phyloP scores from a whole-genome alignment of 1,284 basidiomycete genomes.

The Sporisorium reilianum region DNA sequence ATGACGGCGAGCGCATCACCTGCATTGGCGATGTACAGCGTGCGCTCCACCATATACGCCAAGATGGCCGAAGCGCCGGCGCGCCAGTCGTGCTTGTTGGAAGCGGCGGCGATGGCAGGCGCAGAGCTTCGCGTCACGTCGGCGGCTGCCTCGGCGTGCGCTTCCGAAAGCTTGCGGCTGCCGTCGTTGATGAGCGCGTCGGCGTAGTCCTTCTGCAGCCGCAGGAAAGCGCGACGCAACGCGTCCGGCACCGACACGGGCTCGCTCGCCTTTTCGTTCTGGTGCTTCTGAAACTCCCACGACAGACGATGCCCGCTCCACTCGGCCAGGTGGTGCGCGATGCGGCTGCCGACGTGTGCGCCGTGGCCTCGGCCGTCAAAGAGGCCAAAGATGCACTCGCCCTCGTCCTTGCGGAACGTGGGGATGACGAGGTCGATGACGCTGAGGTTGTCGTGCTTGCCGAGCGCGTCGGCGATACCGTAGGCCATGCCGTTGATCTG shows the following conservation, averaged over 20 bases:
- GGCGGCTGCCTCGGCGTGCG: conserved; percentile 43
- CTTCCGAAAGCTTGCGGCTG: conserved; percentile 51
- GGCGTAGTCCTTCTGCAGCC: conserved; percentile 65
- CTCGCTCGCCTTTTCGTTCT: conserved; percentile 34
- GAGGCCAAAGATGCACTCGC: conserved; percentile 95
- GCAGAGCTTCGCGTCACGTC: conserved; percentile 44
- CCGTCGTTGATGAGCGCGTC: conserved; percentile 63
- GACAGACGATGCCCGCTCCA: conserved; percentile 57
- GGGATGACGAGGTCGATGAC: conserved; percentile 95
- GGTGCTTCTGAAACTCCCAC: conserved; percentile 57
- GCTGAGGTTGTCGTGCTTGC: conserved; percentile 74
- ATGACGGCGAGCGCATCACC: conserved; percentile 91
- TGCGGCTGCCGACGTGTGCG: conserved; percentile 72
- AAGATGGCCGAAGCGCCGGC: conserved; percentile 81
- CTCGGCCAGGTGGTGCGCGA: conserved; percentile 71
- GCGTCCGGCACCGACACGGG: conserved; percentile 54
- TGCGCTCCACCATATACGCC: conserved; percentile 84
- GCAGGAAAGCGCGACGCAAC: conserved; percentile 64
- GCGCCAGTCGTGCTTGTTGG: conserved; percentile 61
- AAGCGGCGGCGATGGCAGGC: conserved; percentile 49
- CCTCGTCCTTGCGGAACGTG: conserved; percentile 80
- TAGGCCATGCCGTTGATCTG: conserved; percentile 94
- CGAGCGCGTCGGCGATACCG: conserved; percentile 95
- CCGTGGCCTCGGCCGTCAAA: conserved; percentile 78
- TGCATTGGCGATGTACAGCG: conserved; percentile 88